phyloP scores from a whole-genome alignment of 768 basidiomycete species.

The Boletus vermiculosoides region DNA sequence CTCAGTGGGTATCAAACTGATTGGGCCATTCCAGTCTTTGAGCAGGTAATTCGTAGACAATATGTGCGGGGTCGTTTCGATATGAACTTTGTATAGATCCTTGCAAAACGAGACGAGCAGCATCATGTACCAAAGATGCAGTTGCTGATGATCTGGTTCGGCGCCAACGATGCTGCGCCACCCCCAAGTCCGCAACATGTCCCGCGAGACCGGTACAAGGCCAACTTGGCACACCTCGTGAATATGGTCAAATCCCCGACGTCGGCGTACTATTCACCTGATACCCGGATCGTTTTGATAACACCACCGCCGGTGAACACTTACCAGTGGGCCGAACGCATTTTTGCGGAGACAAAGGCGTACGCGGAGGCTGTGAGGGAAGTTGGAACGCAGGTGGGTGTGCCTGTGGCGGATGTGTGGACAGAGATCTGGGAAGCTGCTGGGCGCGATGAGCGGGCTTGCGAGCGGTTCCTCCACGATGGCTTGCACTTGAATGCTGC shows the following conservation, averaged over 20 bases:
- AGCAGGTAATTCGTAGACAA: constrained; percentile 48
- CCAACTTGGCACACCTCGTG: constrained; percentile 65
- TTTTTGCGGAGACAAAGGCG: constrained; percentile 55
- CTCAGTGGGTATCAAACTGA: constrained; percentile 82
- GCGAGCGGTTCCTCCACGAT: constrained; percentile 59
- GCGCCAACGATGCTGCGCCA: constrained; percentile 83
- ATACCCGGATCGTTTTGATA: constrained; percentile 75
- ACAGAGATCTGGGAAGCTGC: constrained; percentile 68
- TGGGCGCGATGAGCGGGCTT: constrained; percentile 53
- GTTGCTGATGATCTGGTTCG: constrained; percentile 86
- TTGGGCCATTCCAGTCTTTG: constrained; percentile 79
- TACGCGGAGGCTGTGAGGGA: constrained; percentile 73
- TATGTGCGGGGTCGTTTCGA: background rate
- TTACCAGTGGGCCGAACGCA: constrained; percentile 51
- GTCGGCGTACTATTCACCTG: constrained; percentile 65
- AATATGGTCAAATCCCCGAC: constrained; percentile 57
- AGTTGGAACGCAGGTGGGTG: constrained; percentile 51
- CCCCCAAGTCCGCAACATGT: constrained; percentile 71
- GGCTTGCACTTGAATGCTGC: constrained; percentile 77
- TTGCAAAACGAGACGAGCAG: constrained; percentile 52
- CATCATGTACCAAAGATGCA: constrained; percentile 56
- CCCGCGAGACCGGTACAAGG: constrained; percentile 59
- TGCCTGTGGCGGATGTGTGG: constrained; percentile 77
- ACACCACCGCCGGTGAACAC: constrained; percentile 84
- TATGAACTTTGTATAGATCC: constrained; percentile 40